Evolutionary conservation across 2,329 filamentous ascomycete species (phyloP).

Genomic region (Phaeosphaeria sp.): DNA sequence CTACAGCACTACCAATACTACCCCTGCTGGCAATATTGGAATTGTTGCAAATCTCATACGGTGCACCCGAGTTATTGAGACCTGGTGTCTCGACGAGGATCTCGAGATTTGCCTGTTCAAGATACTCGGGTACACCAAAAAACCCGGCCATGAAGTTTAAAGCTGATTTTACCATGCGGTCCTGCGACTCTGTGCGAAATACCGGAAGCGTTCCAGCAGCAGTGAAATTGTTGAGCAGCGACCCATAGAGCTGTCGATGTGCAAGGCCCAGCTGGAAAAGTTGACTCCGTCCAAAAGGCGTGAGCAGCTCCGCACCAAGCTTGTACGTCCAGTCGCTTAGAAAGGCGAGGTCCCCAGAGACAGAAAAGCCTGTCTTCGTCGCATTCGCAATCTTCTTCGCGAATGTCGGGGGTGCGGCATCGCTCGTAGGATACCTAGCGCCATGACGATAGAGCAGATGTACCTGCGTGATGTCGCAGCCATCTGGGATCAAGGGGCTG

Average conservation of each 20-base stretch:
- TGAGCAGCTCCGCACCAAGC: conserved; percentile 39
- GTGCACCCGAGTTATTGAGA: conserved; percentile 38
- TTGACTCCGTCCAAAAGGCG: conserved; percentile 43
- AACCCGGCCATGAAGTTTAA: conserved; percentile 43
- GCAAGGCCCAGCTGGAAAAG: conserved; percentile 51
- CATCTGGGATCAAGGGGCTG: conserved; percentile 30
- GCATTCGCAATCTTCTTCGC: conserved; percentile 35
- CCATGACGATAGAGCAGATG: conserved; percentile 40
- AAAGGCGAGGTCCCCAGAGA: conserved; percentile 37
- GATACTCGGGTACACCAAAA: conserved; percentile 40
- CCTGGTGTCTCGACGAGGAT: conserved; percentile 34
- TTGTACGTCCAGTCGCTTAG: conserved; percentile 37
- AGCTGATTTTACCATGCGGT: conserved; percentile 43
- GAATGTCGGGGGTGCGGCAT: conserved; percentile 31
- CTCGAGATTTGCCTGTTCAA: conserved; percentile 37
- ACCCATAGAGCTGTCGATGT: conserved; percentile 51
- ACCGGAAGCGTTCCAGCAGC: conserved; percentile 47
- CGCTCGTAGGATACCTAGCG: conserved; percentile 38
- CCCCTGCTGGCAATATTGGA: conserved; percentile 33
- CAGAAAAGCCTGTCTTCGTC: conserved; percentile 28
- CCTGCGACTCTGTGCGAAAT: conserved; percentile 40
- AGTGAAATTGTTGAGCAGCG: conserved; percentile 55
- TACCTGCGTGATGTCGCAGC: conserved; percentile 36
- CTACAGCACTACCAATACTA: conserved; percentile 35
- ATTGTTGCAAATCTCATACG: conserved; percentile 38